A percentile compares a stretch with the other conserved stretches of the same genome.
Conservation (phyloP, 2,329 filamentous ascomycete genomes). For the Cladophialophora bantiana region DNA sequence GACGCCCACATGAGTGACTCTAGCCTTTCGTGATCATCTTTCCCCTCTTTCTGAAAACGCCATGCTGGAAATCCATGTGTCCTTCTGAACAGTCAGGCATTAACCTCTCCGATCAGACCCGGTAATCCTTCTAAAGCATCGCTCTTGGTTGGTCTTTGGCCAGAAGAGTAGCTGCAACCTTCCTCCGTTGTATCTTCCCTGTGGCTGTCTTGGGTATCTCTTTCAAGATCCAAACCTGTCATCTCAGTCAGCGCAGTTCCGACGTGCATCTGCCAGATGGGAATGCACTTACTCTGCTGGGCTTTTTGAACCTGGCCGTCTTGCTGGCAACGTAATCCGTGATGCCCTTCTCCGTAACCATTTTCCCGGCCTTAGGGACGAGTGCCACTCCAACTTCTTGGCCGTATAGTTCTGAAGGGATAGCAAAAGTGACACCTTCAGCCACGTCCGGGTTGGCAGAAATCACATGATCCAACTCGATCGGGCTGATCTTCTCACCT, state of each 20-base stretch:
- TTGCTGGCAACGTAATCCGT: conserved; percentile 72
- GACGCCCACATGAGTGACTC: conserved; percentile 11
- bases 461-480: conserved; percentile 83
- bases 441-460: conserved; percentile 74
- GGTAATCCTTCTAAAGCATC: conserved; percentile 54
- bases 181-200: conserved; percentile 83
- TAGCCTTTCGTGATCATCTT: not conserved
- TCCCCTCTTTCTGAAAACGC: conserved; percentile 14
- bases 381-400: conserved; percentile 81
- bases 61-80: conserved; percentile 12
- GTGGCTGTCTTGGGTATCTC: conserved; percentile 92
- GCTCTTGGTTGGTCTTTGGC: conserved; percentile 67
- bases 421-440: conserved; percentile 83
- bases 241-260: conserved; percentile 2
- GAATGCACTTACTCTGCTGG: conserved; percentile 70
- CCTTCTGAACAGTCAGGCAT: conserved; percentile 17
- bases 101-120: conserved; percentile 4
- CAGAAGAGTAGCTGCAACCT: conserved; percentile 85
- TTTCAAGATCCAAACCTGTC: conserved; percentile 74
- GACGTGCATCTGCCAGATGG: not conserved
- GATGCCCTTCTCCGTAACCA: conserved; percentile 65
- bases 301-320: conserved; percentile 83
- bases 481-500: conserved; percentile 87
- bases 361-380: conserved; percentile 71
- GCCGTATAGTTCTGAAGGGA: conserved; percentile 81